A percentile compares a stretch with the other conserved stretches of the same genome.
Conservation (phyloP, 164 flowering plant genomes). For the Liquidambar formosana region DNA sequence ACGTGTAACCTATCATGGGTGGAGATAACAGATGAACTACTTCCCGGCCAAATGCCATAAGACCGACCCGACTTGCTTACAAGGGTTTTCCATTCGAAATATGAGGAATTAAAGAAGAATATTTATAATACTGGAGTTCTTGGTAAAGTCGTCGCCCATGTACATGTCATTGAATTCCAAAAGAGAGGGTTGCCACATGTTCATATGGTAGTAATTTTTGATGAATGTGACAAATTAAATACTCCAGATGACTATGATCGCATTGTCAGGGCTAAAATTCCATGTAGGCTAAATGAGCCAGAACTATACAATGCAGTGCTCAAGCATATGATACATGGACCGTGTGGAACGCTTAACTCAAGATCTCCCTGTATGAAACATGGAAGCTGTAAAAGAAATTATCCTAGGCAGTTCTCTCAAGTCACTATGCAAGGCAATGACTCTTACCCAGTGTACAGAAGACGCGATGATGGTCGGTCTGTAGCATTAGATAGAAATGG, state of each 20-base stretch:
- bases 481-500: background rate
- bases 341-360: background rate
- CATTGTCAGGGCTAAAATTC: background rate
- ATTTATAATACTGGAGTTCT: conserved; percentile 10
- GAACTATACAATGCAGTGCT: background rate
- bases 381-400: conserved; percentile 7
- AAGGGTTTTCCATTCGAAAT: conserved; percentile 18
- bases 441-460: conserved; percentile 7
- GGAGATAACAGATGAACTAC: conserved; percentile 2
- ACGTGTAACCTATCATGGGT: background rate
- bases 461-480: background rate
- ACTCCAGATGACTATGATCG: background rate
- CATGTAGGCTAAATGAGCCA: background rate
- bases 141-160: conserved; percentile 8
- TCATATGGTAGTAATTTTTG: conserved; percentile 7
- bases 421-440: background rate
- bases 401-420: background rate
- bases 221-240: background rate
- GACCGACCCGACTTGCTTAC: conserved; percentile 21
- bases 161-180: conserved; percentile 23
- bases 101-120: conserved; percentile 7
- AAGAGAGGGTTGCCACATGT: conserved; percentile 25
- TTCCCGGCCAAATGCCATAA: conserved; percentile 2
- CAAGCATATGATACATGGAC: background rate
- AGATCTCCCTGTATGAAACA: conserved; percentile 8